These are phyloP conservation scores for Mimosa bimucronata DNA, from an alignment of 306 rosid genomes.

Conservation along the genomic window DNA sequence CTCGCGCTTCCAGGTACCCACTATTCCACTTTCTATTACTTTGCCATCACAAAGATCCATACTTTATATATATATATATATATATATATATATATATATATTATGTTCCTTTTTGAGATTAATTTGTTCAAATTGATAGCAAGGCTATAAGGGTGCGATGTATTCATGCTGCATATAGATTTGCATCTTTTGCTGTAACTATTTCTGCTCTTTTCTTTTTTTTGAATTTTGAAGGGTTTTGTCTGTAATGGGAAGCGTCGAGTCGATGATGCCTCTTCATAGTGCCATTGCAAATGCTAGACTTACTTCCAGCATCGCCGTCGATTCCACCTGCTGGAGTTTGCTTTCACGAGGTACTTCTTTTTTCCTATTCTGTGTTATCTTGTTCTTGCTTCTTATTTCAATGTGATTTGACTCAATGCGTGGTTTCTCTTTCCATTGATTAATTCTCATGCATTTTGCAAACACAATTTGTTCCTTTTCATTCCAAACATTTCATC, in stretches of 20 bases:
- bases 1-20: slow-evolving; percentile 63
- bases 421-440: neutral
- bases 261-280: slow-evolving; percentile 90
- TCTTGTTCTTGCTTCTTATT: neutral
- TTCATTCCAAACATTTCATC: no score
- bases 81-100: no score
- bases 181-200: neutral
- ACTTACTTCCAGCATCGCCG: slow-evolving; percentile 78
- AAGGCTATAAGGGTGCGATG: neutral
- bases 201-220: neutral
- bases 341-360: slow-evolving; percentile 80
- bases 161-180: neutral
- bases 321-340: slow-evolving; percentile 81
- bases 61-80: neutral
- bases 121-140: neutral
- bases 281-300: slow-evolving; percentile 87
- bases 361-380: neutral
- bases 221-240: slow-evolving; percentile 50
- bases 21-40: neutral
- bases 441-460: neutral
- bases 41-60: neutral
- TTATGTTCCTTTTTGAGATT: neutral
- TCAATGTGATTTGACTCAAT: neutral
- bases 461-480: neutral
- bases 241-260: slow-evolving; percentile 66